phyloP scores from a whole-genome alignment of 495 filamentous ascomycete species.

The Tricharina praecox region DNA sequence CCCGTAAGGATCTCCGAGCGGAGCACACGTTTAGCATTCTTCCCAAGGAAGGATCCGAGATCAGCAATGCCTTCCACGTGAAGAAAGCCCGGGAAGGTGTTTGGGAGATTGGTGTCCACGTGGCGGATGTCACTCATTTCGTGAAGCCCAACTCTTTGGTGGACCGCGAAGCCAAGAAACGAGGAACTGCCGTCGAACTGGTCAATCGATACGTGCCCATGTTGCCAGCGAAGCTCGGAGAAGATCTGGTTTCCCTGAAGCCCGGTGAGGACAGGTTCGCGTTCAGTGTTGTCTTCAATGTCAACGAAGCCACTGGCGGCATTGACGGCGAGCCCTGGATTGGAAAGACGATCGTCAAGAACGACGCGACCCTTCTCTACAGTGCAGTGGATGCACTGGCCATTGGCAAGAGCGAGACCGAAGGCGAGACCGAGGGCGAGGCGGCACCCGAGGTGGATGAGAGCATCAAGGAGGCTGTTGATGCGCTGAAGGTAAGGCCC shows the following conservation, averaged over 20 bases:
- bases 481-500: constrained; percentile 50
- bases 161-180: constrained; percentile 94
- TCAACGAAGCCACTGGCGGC: constrained; percentile 58
- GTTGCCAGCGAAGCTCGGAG: constrained; percentile 67
- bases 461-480: constrained; percentile 48
- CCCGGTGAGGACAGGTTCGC: constrained; percentile 79
- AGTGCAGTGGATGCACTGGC: constrained; percentile 70
- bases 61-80: constrained; percentile 84
- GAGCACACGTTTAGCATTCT: constrained; percentile 88
- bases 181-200: constrained; percentile 85
- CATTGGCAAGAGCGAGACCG: constrained; percentile 38
- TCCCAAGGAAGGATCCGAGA: constrained; percentile 60
- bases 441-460: constrained; percentile 42
- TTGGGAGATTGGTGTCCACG: constrained; percentile 89
- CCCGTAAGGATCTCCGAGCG: constrained; percentile 77
- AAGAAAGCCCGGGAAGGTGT: constrained; percentile 64
- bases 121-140: constrained; percentile 90
- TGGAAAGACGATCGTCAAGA: constrained; percentile 86
- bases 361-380: constrained; percentile 64
- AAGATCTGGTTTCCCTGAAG: constrained; percentile 71
- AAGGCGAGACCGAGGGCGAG: constrained; percentile 38
- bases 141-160: constrained; percentile 92
- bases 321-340: constrained; percentile 81
- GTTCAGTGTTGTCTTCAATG: constrained; percentile 78
- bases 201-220: constrained; percentile 82